Base-by-base conservation (phyloP, 805 yeast genomes). In the Wickerhamiella allomyrinae region DNA sequence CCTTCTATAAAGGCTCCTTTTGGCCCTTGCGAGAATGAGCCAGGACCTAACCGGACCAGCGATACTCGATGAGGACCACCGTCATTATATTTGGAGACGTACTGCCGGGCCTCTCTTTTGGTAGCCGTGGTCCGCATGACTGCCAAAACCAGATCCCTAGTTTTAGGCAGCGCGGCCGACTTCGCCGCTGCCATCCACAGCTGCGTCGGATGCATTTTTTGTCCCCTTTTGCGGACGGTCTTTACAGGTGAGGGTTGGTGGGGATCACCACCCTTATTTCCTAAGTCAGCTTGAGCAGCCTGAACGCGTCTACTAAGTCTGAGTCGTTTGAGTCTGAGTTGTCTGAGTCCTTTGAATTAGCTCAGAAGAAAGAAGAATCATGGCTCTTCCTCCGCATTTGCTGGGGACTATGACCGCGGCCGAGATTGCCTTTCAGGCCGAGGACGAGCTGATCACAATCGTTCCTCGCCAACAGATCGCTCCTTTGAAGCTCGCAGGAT, bases 81-180 rank as follows among this genome's bases (percentile, higher is more conserved):
- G 37, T 74, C 70, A 2, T 69, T 61, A 56, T 87, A 89, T 55
- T 79, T 82, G 27, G 73, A 66, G 37, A 89, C 62, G 56, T 87
- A 89, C 49, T 79, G 80, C 48, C 74, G 71, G 5, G 95, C 94
- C 56, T 89, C 97, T 46, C 98, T 68, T 57, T 85, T 87, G 1
- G 97, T 89, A 5, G 96, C 93, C 3, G 96, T 83, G 1, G 95
- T 78, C 53, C 79, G 79, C 44, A 89, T 66, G 20, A 89, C 86
- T 1, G 95, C 77, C 14, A 85, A 63, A n/a, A 89, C 78, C 40
- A 89, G 63, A 42, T 82, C 83, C 15, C 55, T 40, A 29, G 47
- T 43, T 17, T 39, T 36, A n/a, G 31, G 14, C 7, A 27, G 17
- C 11, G 31, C 35, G 3, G 17, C 10, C 13, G 31, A 27, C 31